phyloP scores from a whole-genome alignment of 352 stramenopile genomes.

The Thalassiosira tumida region DNA sequence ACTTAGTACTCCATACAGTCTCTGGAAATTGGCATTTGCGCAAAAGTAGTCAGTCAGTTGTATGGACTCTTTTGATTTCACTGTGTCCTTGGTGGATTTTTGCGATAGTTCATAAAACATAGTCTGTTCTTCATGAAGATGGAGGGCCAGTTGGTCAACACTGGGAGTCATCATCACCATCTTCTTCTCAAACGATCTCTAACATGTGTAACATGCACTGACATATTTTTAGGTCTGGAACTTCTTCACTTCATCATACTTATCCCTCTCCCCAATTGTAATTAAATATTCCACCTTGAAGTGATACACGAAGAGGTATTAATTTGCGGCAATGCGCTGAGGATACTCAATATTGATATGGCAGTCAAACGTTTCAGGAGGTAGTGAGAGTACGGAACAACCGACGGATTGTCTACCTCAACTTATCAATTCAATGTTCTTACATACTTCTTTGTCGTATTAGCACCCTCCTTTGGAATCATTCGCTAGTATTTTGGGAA shows the following conservation, averaged over 20 bases:
- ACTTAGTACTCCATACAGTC: background rate
- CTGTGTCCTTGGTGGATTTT: slow-evolving; percentile 1
- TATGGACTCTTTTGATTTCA: background rate
- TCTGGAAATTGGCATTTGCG: background rate
- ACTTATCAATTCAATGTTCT: background rate
- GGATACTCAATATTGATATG: slow-evolving; percentile 90
- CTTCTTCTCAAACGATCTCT: slow-evolving; percentile 36
- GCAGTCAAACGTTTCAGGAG: slow-evolving; percentile 86
- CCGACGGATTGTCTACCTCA: slow-evolving; percentile 52
- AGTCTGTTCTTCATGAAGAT: slow-evolving; percentile 52
- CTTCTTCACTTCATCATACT: slow-evolving; percentile 39
- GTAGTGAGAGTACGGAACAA: slow-evolving; percentile 90
- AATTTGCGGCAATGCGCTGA: slow-evolving; percentile 75
- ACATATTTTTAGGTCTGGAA: slow-evolving; percentile 41
- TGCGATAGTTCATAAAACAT: slow-evolving; percentile 28
- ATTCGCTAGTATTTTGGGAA: slow-evolving; percentile 42
- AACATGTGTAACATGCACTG: slow-evolving; percentile 39
- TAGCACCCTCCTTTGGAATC: slow-evolving; percentile 29
- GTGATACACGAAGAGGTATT: slow-evolving; percentile 90
- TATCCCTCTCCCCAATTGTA: slow-evolving; percentile 34
- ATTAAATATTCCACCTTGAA: slow-evolving; percentile 87
- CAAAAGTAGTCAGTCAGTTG: slow-evolving; percentile 33
- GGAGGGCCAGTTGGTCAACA: slow-evolving; percentile 40
- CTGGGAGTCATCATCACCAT: slow-evolving; percentile 37
- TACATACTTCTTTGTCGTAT: slow-evolving; percentile 28